Evolutionary conservation across 1,284 basidiomycete species (phyloP).

Genomic region (Psilocybe mexicana): DNA sequence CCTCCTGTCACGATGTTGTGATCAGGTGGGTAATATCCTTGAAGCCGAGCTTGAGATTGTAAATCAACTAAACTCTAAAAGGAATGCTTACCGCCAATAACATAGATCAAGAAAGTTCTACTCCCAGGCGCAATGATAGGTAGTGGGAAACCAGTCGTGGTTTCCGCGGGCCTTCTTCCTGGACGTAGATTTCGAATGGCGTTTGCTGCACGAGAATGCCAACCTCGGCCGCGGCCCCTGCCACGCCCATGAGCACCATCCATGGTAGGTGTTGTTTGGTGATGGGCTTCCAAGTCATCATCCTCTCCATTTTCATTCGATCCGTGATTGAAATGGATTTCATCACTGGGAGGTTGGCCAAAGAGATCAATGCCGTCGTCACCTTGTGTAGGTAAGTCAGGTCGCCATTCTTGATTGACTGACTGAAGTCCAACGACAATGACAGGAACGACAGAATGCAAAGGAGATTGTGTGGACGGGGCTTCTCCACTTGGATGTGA

Average conservation of each 20-base stretch:
- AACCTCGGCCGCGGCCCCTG: conserved; percentile 29
- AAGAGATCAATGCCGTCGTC: conserved; percentile 23
- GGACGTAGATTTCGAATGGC: conserved; percentile 57
- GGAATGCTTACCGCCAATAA: conserved; percentile 62
- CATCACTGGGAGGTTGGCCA: conserved; percentile 15
- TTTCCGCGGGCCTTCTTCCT: conserved; percentile 34
- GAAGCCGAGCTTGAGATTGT: conserved; percentile 3
- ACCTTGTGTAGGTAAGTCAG: conserved; percentile 21
- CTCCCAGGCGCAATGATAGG: conserved; percentile 42
- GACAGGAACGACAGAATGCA: conserved; percentile 66
- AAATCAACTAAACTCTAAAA: background rate
- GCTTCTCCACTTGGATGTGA: background rate
- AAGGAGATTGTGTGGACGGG: conserved; percentile 13
- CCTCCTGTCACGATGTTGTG: conserved; percentile 81
- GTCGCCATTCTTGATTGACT: conserved; percentile 49
- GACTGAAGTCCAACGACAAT: conserved; percentile 80
- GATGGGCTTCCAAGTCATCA: conserved; percentile 21
- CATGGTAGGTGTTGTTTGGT: background rate
- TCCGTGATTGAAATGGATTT: conserved; percentile 1
- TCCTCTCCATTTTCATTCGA: conserved; percentile 26
- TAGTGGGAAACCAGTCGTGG: conserved; percentile 10
- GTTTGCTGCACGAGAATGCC: conserved; percentile 55
- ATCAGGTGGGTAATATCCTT: conserved; percentile 84
- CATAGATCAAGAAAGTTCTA: conserved; percentile 78
- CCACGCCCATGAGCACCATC: conserved; percentile 21